Conservation (phyloP, 192 early-diverging fungal genomes). For the Coemansia sp. region DNA sequence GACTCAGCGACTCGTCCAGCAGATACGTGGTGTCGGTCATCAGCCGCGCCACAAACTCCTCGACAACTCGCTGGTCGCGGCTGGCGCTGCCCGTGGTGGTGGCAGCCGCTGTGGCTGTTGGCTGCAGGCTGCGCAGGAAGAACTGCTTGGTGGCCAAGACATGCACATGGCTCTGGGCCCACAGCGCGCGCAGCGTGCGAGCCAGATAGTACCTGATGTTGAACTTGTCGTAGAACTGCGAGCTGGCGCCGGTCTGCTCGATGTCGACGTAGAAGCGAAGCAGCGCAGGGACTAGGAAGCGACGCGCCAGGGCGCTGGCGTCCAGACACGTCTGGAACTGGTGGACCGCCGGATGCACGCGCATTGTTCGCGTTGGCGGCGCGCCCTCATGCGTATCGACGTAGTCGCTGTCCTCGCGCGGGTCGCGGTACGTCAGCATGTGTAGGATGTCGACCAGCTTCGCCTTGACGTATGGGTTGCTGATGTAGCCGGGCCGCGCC, state of each 20-base stretch:
- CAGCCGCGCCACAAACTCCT: slow-evolving; percentile 84
- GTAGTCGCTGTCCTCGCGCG: slow-evolving; percentile 46
- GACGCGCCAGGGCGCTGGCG: slow-evolving; percentile 71
- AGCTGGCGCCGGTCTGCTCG: slow-evolving; percentile 87
- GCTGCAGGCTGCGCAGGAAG: slow-evolving; percentile 23
- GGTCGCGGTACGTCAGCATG: slow-evolving; percentile 42
- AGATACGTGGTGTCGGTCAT: slow-evolving; percentile 97
- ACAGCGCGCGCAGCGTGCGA: slow-evolving; percentile 75
- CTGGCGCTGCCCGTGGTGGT: slow-evolving; percentile 35
- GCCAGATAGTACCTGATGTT: slow-evolving; percentile 96
- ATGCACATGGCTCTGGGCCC: slow-evolving; percentile 37
- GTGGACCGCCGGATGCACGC: slow-evolving; percentile 60
- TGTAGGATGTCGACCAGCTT: slow-evolving; percentile 85
- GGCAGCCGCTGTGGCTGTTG: neutral
- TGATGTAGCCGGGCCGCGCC: slow-evolving; percentile 73
- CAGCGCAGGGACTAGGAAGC: slow-evolving; percentile 76
- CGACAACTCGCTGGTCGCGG: slow-evolving; percentile 44
- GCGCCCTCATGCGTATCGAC: slow-evolving; percentile 78
- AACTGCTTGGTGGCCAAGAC: slow-evolving; percentile 37
- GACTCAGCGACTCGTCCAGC: slow-evolving; percentile 88
- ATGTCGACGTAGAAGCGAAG: slow-evolving; percentile 96
- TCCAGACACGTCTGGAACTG: slow-evolving; percentile 60
- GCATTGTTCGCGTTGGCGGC: slow-evolving; percentile 57
- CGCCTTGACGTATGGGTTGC: slow-evolving; percentile 94
- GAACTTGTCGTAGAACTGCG: slow-evolving; percentile 99